Base-by-base conservation (phyloP, 2,329 filamentous ascomycete species). In the Cephalotrichum gorgonifer region DNA sequence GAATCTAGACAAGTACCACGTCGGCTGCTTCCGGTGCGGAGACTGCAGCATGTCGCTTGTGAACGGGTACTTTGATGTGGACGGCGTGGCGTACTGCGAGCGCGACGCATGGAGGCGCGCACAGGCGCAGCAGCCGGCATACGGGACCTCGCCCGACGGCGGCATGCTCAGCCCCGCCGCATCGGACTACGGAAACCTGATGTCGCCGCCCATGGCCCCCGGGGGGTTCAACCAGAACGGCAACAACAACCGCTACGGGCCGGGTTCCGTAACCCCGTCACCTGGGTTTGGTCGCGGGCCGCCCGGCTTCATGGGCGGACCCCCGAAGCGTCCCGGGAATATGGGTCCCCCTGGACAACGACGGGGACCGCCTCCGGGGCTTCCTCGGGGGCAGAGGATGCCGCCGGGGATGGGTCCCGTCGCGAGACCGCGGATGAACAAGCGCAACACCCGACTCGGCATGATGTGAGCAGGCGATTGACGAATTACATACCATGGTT, bases 31-130 rank as follows among this genome's bases (percentile, higher is more conserved):
- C 67, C 83, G 81, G 44, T 97, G 93, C 62, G 75, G 76, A 42
- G 84, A 88, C 56, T 97, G 91, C 61, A 78, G 81, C 28, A 67
- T 79, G 43, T 79, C 84, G 2, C 73, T 97, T 12, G 76, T 78
- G 20, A 84, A 91, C 42, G 91, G 93, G 53, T 97, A 97, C 64
- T 96, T 93, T 58, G 90, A 97, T 63, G 84, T 95, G 56, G 81
- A 79, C 38, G 87, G 87, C 23, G 75, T 72, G 42, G 80, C 86
- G 0, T 95, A 86, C 62, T 98, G 91, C 64, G 91, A 97, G 65
- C 79, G 83, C 42, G 89, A 97, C 62, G 90, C 89, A 4, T 83
- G 82, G 63, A 71, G 74, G 47, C 66, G 76, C 35, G 65, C 73
- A 27, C 71, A 75, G 53, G 58, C 53, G 47, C n/a, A n/a, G 31